Evolutionary conservation across 139 green algal species (phyloP).

Genomic region (Tetraselmis chui): DNA sequence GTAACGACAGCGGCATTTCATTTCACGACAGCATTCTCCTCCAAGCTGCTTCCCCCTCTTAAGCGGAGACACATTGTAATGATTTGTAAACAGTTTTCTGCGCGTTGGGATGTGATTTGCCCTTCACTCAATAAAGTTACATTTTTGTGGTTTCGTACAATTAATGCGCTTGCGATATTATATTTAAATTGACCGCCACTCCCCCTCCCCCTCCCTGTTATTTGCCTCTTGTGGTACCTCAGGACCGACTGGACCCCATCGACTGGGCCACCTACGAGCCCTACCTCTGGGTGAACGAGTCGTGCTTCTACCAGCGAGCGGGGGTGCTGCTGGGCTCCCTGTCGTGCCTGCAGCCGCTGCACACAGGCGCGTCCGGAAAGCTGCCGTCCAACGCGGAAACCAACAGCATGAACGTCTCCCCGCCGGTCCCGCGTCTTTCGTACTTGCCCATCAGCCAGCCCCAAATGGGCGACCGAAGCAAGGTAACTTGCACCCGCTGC

Average conservation of each 20-base stretch:
- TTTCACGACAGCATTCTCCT: no score
- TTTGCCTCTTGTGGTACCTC: no score
- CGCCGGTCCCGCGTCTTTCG: conserved; percentile 61
- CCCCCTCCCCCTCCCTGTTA: no score
- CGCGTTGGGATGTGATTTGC: no score
- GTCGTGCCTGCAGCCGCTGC: conserved; percentile 35
- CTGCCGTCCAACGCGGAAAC: conserved; percentile 28
- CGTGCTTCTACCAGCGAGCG: conserved; percentile 50
- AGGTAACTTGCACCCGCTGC: neutral
- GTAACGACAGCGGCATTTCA: no score
- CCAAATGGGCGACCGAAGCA: neutral
- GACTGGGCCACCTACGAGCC: conserved; percentile 97
- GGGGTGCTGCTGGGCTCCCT: conserved; percentile 69
- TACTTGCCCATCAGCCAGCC: conserved; percentile 82
- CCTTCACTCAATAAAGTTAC: no score
- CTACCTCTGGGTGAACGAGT: conserved; percentile 75
- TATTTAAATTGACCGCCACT: no score
- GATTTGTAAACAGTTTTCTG: no score
- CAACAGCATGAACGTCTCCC: conserved; percentile 72
- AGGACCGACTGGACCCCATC: conserved; percentile 87
- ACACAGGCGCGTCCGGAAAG: conserved; percentile 9
- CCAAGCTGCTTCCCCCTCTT: no score
- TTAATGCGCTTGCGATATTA: no score
- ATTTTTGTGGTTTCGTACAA: no score
- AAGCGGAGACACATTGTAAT: no score